These are phyloP conservation scores for Giardia duodenalis DNA, from an alignment of 208 protist species.

Conservation along the genomic window DNA sequence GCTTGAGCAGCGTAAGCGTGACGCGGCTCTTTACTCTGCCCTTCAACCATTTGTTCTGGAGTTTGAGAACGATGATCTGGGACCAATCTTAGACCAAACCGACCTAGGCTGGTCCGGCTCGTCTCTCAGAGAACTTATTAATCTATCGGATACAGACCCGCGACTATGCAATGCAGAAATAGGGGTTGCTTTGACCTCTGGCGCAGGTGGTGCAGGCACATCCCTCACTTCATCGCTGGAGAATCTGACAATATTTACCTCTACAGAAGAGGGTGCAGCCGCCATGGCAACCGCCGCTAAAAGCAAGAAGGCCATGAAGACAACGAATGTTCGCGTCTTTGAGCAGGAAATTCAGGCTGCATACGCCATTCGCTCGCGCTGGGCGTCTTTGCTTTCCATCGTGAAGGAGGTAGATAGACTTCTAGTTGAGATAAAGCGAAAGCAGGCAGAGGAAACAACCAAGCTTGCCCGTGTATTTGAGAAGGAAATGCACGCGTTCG, in stretches of 20 bases:
- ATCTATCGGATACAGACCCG: neutral
- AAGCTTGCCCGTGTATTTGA: neutral
- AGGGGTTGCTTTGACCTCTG: neutral
- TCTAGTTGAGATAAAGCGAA: neutral
- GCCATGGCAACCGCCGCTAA: neutral
- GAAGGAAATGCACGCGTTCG: neutral
- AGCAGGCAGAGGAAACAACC: neutral
- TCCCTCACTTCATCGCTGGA: neutral
- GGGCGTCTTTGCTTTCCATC: neutral
- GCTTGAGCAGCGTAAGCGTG: neutral
- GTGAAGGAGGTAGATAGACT: neutral
- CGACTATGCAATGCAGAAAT: neutral
- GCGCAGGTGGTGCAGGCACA: neutral
- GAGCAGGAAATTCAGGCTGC: neutral
- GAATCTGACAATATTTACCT: neutral
- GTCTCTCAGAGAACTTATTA: neutral
- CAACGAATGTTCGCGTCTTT: neutral
- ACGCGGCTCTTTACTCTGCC: neutral
- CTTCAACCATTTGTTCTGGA: neutral
- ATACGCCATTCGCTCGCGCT: neutral
- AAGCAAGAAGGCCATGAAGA: conserved; percentile 1
- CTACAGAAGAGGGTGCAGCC: neutral
- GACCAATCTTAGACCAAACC: neutral
- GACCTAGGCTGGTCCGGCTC: neutral
- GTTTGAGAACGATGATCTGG: neutral